Conservation (phyloP, 2,329 filamentous ascomycete species). For the Aspergillus udagawae region DNA sequence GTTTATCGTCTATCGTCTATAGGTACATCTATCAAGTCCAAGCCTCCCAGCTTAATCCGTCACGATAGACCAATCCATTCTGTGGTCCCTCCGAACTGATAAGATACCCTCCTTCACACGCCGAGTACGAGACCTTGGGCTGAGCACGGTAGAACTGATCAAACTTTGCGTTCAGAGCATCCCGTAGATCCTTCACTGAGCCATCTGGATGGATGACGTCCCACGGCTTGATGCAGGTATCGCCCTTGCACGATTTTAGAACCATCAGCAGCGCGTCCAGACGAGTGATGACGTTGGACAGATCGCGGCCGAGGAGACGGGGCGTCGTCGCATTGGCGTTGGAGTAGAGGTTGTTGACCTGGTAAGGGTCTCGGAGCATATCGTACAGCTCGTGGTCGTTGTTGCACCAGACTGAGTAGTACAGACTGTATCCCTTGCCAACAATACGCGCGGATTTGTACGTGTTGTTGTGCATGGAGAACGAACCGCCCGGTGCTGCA, state of each 20-base stretch:
- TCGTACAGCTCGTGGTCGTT: constrained; percentile 41
- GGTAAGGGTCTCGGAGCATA: constrained; percentile 33
- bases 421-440: constrained; percentile 33
- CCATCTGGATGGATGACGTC: constrained; percentile 30
- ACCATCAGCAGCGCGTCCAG: constrained; percentile 37
- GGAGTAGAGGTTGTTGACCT: constrained; percentile 32
- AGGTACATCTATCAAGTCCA: constrained; percentile 9
- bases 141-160: constrained; percentile 33
- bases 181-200: constrained; percentile 25
- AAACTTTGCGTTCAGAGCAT: constrained; percentile 28
- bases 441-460: constrained; percentile 39
- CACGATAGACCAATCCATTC: constrained; percentile 11
- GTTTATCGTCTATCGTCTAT: not conserved
- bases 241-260: constrained; percentile 37
- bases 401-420: constrained; percentile 41
- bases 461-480: constrained; percentile 30
- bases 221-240: constrained; percentile 36
- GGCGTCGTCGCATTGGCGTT: not conserved
- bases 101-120: constrained; percentile 35
- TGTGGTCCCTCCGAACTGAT: constrained; percentile 35
- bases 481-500: constrained; percentile 16
- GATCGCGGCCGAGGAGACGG: constrained; percentile 17
- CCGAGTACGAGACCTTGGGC: constrained; percentile 29
- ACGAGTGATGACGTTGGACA: constrained; percentile 20
- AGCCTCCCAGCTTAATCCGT: constrained; percentile 19